Conservation (phyloP, 768 basidiomycete species). For the Gautieria morchelliformis region DNA sequence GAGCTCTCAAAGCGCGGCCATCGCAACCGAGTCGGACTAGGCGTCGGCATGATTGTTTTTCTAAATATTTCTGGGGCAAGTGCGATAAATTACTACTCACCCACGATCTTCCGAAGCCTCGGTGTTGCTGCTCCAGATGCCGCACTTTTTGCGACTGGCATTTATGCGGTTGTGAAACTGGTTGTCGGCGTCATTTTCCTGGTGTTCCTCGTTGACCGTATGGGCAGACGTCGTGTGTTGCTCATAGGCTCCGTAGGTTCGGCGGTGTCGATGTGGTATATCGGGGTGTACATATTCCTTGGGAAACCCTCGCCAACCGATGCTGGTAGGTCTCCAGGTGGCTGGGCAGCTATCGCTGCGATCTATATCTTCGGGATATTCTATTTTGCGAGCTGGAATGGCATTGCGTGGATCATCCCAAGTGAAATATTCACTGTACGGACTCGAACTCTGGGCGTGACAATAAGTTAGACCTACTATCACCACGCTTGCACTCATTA, state of each 20-base stretch:
- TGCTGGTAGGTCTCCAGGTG: too few species aligned
- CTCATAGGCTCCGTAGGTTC: too few species aligned
- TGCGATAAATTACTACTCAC: too few species aligned
- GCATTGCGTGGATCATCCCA: slow-evolving; percentile 36
- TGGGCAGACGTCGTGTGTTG: too few species aligned
- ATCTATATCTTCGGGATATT: slow-evolving; percentile 40
- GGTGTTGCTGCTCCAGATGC: too few species aligned
- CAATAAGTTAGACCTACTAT: neutral
- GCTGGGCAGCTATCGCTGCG: slow-evolving; percentile 27
- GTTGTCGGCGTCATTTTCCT: slow-evolving; percentile 28
- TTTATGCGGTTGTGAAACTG: too few species aligned
- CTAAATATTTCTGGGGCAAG: slow-evolving; percentile 31
- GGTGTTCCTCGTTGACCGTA: slow-evolving; percentile 31
- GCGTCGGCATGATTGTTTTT: slow-evolving; percentile 31
- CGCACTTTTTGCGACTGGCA: too few species aligned
- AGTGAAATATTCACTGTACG: slow-evolving; percentile 32
- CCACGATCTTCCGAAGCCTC: too few species aligned
- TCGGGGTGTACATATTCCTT: slow-evolving; percentile 35
- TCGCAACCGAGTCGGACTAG: slow-evolving; percentile 26
- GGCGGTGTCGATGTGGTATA: too few species aligned
- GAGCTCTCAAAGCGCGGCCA: neutral
- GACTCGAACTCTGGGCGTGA: slow-evolving; percentile 10
- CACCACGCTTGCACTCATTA: neutral
- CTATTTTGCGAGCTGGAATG: slow-evolving; percentile 36
- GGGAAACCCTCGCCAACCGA: slow-evolving; percentile 25